Conservation (phyloP, 1,284 basidiomycete species). For the Paramarasmius palmivorus region DNA sequence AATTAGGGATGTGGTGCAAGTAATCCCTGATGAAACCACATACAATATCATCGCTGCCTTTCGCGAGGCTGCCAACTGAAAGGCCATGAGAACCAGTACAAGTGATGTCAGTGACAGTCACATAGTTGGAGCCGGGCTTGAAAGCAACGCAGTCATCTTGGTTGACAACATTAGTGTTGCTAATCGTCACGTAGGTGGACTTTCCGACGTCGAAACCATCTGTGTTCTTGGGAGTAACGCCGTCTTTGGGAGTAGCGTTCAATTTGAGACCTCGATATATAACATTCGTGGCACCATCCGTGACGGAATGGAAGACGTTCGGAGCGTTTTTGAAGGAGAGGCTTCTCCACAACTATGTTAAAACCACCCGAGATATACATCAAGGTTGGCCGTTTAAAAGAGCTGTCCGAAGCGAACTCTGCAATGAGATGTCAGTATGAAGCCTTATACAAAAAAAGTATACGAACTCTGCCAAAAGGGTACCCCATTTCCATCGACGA, state of each 20-base stretch:
- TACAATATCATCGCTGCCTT: slow-evolving; percentile 21
- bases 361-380: slow-evolving; percentile 26
- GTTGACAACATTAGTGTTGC: slow-evolving; percentile 26
- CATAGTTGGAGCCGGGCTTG: slow-evolving; percentile 28
- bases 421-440: neutral
- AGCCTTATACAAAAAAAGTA: neutral
- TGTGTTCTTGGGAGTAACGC: slow-evolving; percentile 28
- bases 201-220: slow-evolving; percentile 31
- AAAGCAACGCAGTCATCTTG: slow-evolving; percentile 33
- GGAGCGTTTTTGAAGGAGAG: slow-evolving; percentile 28
- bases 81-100: slow-evolving; percentile 32
- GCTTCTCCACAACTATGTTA: slow-evolving; percentile 26
- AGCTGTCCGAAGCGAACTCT: slow-evolving; percentile 26
- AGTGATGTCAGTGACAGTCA: slow-evolving; percentile 27
- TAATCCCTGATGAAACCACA: neutral
- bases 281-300: slow-evolving; percentile 27
- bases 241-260: slow-evolving; percentile 24
- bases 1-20: neutral
- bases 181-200: slow-evolving; percentile 26
- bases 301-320: slow-evolving; percentile 32
- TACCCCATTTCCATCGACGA: slow-evolving; percentile 30
- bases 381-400: slow-evolving; percentile 27
- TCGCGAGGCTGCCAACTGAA: slow-evolving; percentile 28
- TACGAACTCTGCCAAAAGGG: slow-evolving; percentile 28
- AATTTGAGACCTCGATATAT: slow-evolving; percentile 24